A percentile compares a stretch with the other conserved stretches of the same genome.
These are phyloP conservation scores for Salix viminalis DNA, from an alignment of 345 rosid genomes.

Conservation along the genomic window DNA sequence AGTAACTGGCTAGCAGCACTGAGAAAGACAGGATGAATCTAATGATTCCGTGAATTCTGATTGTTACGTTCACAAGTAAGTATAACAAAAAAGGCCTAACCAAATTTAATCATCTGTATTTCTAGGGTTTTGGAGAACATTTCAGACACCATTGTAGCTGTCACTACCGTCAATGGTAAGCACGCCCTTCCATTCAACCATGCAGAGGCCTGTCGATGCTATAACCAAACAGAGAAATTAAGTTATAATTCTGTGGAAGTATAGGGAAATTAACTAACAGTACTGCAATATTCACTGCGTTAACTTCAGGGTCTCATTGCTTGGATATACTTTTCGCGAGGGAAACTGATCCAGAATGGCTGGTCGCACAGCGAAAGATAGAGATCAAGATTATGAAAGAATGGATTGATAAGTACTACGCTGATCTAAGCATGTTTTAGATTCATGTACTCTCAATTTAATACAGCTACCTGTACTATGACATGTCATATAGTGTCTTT, in stretches of 20 bases:
- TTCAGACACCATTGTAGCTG: slow-evolving; percentile 38
- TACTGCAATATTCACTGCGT: not conserved
- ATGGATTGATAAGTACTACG: slow-evolving; percentile 34
- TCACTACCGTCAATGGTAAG: slow-evolving; percentile 33
- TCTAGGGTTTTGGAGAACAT: slow-evolving; percentile 42
- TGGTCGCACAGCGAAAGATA: slow-evolving; percentile 23
- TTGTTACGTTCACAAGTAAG: not conserved
- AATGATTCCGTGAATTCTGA: not conserved
- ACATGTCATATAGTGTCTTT: too few species aligned
- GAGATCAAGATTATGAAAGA: slow-evolving; percentile 31
- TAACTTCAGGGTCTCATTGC: slow-evolving; percentile 41
- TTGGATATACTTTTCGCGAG: slow-evolving; percentile 21
- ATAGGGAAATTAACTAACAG: not conserved
- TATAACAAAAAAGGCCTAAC: not conserved
- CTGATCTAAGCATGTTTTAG: not conserved
- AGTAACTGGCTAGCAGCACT: not conserved
- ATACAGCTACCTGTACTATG: too few species aligned
- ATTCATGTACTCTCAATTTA: not conserved
- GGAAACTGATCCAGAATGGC: slow-evolving; percentile 33
- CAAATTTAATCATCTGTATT: not conserved
- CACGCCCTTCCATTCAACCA: too few species aligned
- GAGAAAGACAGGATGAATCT: not conserved
- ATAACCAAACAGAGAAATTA: not conserved
- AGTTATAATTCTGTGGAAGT: not conserved
- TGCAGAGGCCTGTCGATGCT: not conserved